Evolutionary conservation across 306 rosid genomes (phyloP), one percentile per base, ranked within the genome.

Genomic region (Benincasa hispida): DNA sequence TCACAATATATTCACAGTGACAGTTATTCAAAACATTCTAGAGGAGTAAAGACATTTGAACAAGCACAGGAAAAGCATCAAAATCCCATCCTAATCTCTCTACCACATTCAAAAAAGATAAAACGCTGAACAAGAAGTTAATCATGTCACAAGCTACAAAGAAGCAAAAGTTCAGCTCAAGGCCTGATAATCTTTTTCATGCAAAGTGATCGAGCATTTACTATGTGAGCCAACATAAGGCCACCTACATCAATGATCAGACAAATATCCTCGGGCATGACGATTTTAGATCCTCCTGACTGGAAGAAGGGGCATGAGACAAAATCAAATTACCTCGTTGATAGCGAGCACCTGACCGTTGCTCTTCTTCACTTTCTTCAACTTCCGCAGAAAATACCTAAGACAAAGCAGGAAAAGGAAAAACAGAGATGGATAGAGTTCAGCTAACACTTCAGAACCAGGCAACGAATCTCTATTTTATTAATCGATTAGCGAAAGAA

Each of bases 311-410:
- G 7, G 51, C 8, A 19, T 6, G 30, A 62, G 47, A 55, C 0
- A 0, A 8, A 35, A 10, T 17, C 25, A 39, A 34, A 6, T 63
- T 76, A 81, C 90, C 90, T 84, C 90, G 14, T 87, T 87, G 80
- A 77, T 76, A 8, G 94, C 98, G 45, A 92, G 94, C 6, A 92
- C 83, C 75, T 92, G 98, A 6, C 98, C 98, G 50, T 90, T 92
- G 89, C 98, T 92, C 84, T 92, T 92, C 92, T 92, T 92, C 4
- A 92, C 98, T 85, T 92, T 92, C 89, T 90, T 92, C 74, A 89
- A 68, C 79, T 90, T 92, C 88, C 96, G 87, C 87, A 92, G 34
- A 67, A 92, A 92, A 56, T 92, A 92, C 96, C 98, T 92, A 77
- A 81, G 21, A n/a, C 17, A 82, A 58, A 53, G 3, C 19, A 65